Evolutionary conservation across 1,139 yeast genomes (phyloP).

Genomic region (Sugiyamaella castrensis): DNA sequence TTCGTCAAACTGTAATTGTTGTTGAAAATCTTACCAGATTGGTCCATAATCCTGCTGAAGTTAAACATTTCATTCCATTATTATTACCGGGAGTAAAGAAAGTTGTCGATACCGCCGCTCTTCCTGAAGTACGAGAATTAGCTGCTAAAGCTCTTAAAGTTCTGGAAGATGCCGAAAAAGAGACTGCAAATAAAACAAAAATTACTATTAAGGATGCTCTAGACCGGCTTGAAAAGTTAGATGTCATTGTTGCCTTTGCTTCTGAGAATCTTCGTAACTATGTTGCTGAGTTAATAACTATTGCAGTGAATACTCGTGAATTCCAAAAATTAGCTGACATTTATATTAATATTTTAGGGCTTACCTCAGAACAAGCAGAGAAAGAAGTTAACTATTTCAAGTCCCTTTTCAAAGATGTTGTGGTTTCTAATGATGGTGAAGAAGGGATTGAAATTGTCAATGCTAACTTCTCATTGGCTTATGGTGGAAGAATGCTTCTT

Average conservation of each 20-base stretch:
- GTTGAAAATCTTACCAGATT: constrained; percentile 93
- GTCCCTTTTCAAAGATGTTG: constrained; percentile 57
- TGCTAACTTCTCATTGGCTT: constrained; percentile 92
- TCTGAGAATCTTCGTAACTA: constrained; percentile 45
- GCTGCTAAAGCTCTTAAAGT: constrained; percentile 84
- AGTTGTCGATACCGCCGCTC: constrained; percentile 84
- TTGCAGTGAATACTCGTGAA: constrained; percentile 86
- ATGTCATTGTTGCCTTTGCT: not conserved
- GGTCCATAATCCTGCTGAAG: constrained; percentile 91
- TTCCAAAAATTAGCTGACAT: constrained; percentile 70
- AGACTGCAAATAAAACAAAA: constrained; percentile 72
- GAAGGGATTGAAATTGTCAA: constrained; percentile 89
- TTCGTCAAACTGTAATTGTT: constrained; percentile 94
- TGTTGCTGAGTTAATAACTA: constrained; percentile 53
- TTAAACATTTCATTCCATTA: constrained; percentile 80
- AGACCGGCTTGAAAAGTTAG: constrained; percentile 33
- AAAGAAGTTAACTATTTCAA: constrained; percentile 56
- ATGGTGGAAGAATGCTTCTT: constrained; percentile 94
- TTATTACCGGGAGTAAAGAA: constrained; percentile 86
- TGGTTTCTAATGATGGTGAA: constrained; percentile 55
- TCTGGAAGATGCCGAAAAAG: constrained; percentile 71
- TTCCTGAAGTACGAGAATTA: constrained; percentile 94
- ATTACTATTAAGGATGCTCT: constrained; percentile 55
- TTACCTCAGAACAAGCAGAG: constrained; percentile 44
- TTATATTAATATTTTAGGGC: constrained; percentile 39